Evolutionary conservation across 164 flowering plant species (phyloP).

Genomic region (Magnolia sinica): DNA sequence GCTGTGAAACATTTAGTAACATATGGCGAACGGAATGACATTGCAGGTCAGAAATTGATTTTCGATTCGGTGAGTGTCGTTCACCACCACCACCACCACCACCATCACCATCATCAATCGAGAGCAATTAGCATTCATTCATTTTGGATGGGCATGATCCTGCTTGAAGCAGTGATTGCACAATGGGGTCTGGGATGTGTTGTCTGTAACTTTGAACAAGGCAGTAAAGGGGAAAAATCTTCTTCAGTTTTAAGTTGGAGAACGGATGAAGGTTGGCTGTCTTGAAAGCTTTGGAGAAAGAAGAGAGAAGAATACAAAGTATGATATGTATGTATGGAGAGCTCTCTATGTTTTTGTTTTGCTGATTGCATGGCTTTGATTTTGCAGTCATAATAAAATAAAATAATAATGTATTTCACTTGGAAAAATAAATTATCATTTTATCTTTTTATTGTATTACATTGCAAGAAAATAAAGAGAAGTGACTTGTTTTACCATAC

Average conservation of each 20-base stretch:
- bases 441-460: too few relatives aligned
- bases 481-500: too few relatives aligned
- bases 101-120: too few relatives aligned
- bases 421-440: too few relatives aligned
- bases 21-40: not conserved
- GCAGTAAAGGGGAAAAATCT: not conserved
- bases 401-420: too few relatives aligned
- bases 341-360: not conserved
- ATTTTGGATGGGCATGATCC: not conserved
- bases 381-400: not conserved
- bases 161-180: not conserved
- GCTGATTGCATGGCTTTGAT: not conserved
- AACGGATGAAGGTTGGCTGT: not conserved
- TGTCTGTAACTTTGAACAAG: not conserved
- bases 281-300: not conserved
- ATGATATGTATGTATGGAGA: not conserved
- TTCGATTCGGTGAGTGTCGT: too few relatives aligned
- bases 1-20: not conserved
- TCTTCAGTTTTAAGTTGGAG: not conserved
- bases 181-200: not conserved
- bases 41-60: not conserved
- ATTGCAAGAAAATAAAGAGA: too few relatives aligned
- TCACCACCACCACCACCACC: too few relatives aligned
- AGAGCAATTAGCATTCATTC: not conserved
- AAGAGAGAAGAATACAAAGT: not conserved